Conservation (phyloP, 2,329 filamentous ascomycete genomes). For the Colletotrichum tropicicola region DNA sequence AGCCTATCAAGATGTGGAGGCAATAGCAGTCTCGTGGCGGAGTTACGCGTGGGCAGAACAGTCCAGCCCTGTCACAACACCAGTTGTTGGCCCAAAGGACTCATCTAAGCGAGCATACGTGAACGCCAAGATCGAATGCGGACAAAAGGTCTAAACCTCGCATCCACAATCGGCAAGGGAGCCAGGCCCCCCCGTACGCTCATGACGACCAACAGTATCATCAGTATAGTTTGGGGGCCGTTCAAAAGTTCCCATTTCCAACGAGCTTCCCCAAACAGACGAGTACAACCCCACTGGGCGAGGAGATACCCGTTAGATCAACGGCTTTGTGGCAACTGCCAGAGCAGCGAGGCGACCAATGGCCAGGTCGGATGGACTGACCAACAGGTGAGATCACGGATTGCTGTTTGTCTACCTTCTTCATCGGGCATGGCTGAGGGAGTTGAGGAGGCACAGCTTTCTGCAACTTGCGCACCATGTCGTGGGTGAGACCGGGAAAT, state of each 20-base stretch:
- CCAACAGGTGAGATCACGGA: neutral
- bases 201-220: neutral
- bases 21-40: no score
- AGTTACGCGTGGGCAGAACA: no score
- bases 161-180: neutral
- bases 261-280: neutral
- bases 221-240: neutral
- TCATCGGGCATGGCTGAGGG: neutral
- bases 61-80: neutral
- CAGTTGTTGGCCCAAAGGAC: neutral
- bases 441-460: no score
- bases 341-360: neutral
- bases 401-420: neutral
- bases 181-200: neutral
- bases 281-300: neutral
- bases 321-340: no score
- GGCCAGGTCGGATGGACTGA: neutral
- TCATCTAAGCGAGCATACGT: neutral
- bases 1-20: no score
- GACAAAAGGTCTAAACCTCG: no score
- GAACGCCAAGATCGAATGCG: neutral
- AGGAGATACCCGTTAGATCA: neutral
- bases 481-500: no score
- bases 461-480: no score
- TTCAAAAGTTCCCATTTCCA: neutral